Evolutionary conservation across 2,329 filamentous ascomycete species (phyloP), one percentile per base, ranked within the genome.

Genomic region (Tolypocladium inflatum): DNA sequence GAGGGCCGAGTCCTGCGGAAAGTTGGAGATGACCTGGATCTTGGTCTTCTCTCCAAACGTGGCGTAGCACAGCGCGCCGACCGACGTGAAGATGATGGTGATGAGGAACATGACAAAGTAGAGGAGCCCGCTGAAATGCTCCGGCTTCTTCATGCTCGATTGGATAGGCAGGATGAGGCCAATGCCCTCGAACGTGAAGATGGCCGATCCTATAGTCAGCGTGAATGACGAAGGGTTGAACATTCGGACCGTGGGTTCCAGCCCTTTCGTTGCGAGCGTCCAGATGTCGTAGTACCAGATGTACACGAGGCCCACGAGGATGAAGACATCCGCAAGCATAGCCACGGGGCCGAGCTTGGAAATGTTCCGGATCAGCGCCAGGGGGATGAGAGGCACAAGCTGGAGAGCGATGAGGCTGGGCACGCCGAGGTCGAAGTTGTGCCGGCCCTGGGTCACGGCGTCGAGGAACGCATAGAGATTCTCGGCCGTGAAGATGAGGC

Each of bases 161-260:
- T 90, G 86, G 57, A 91, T 91, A 0, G 88, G 88, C 10, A 91
- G 75, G 62, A 91, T 89, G 30, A 91, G 81, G 1, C 88, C 88
- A 53, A 91, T 90, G 54, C 88, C 88, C 68, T 91, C 88, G 64
- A 90, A 91, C 0, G 88, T 90, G 73, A 90, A 91, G 66, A 91
- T 90, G 42, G 86, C 84, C 2, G 86, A 83, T 56, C 88, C 88
- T 54, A 91, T 80, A 33, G 87, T 90, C 57, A 90, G 75, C 0
- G 88, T 87, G 68, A 86, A 90, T 58, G 82, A 78, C 33, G 77
- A 74, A 0, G 87, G 83, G 70, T 90, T 90, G 78, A 90, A 90
- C 17, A 88, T 75, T 55, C 77, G 74, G n/a, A 90, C 84, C 0
- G 79, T 81, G 1, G 79, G 74, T 61, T 84, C 78, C 56, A 87